Conservation (phyloP, 495 filamentous ascomycete species). For the Immersiella caudata region DNA sequence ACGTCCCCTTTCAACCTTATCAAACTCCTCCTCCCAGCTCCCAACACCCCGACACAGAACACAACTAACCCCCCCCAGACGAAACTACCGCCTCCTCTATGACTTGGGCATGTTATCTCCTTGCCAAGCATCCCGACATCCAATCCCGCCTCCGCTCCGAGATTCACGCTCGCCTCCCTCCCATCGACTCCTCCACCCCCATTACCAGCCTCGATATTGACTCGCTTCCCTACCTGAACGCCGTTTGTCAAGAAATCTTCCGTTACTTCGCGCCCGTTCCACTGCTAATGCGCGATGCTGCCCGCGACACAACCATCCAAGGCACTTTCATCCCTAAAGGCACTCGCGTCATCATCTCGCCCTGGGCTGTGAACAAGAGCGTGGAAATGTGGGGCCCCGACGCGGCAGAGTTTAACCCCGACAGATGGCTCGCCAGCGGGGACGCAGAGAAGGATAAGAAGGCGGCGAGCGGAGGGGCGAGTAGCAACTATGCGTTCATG, state of each 20-base stretch:
- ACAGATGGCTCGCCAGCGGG: conserved; percentile 58
- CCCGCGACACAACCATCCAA: conserved; percentile 65
- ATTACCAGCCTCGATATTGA: conserved; percentile 58
- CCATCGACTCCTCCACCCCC: conserved; percentile 45
- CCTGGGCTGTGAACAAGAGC: conserved; percentile 64
- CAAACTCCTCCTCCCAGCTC: no score
- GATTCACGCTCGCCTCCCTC: conserved; percentile 64
- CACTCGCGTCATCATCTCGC: conserved; percentile 56
- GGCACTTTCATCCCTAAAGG: conserved; percentile 58
- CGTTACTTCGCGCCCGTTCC: conserved; percentile 53
- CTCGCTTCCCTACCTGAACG: conserved; percentile 58
- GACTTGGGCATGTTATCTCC: conserved; percentile 59
- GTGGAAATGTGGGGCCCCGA: conserved; percentile 60
- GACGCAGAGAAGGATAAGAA: conserved; percentile 33
- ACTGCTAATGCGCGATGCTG: conserved; percentile 65
- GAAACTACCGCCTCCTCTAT: conserved; percentile 66
- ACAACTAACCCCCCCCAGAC: conserved; percentile 36
- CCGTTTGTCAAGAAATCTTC: conserved; percentile 51
- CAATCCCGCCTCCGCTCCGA: conserved; percentile 56
- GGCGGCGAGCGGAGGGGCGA: conserved; percentile 51
- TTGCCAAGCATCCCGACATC: conserved; percentile 51
- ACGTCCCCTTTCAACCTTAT: no score
- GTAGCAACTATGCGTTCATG: conserved; percentile 62
- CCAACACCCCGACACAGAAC: no score
- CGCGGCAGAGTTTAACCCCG: conserved; percentile 60